Evolutionary conservation across 495 filamentous ascomycete genomes (phyloP), one percentile per base, ranked within the genome.

Genomic region (Aspergillus baeticus): DNA sequence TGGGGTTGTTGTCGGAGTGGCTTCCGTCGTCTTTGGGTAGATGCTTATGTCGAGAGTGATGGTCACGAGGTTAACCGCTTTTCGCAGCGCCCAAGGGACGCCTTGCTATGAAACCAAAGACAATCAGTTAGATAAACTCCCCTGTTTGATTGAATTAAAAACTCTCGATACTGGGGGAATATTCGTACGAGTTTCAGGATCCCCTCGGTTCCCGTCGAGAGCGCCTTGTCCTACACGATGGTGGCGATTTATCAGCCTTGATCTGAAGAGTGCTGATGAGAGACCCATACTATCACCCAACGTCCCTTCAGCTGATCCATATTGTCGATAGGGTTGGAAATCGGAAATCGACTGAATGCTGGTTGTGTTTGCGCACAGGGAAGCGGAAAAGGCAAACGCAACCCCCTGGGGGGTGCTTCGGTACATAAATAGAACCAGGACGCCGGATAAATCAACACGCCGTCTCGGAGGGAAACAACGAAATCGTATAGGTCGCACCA

Each of bases 11-110:
- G 11, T 46, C 13, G 22, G 43, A n/a, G n/a, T n/a, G n/a, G n/a
- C n/a, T n/a, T n/a, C n/a, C n/a, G n/a, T n/a, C n/a, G 20, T 13
- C 11, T 4, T 20, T 22, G 42, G 37, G 18, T 42, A 14, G 26
- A 43, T 13, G 49, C 22, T n/a, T 3, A 46, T 13, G 22, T 46
- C 11, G 35, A 45, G 26, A 6, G 20, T 14, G 15, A 35, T 8
- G 29, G 13, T 43, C 4, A 39, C 38, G 7, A 42, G 8, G 10
- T 26, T 1, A 10, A 54, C 2, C 6, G 17, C 26, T 35, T 54
- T 54, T 23, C 51, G 38, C 11, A 54, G 37, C 3, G 41, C 20
- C 51, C 51, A 54, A 18, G 26, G 34, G 38, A 54, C 13, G 7
- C 38, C 51, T 54, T 54, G 51, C 51, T 54, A 18, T 21, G 5